Conservation (phyloP, 495 filamentous ascomycete genomes). For the Aspergillus avenaceus region DNA sequence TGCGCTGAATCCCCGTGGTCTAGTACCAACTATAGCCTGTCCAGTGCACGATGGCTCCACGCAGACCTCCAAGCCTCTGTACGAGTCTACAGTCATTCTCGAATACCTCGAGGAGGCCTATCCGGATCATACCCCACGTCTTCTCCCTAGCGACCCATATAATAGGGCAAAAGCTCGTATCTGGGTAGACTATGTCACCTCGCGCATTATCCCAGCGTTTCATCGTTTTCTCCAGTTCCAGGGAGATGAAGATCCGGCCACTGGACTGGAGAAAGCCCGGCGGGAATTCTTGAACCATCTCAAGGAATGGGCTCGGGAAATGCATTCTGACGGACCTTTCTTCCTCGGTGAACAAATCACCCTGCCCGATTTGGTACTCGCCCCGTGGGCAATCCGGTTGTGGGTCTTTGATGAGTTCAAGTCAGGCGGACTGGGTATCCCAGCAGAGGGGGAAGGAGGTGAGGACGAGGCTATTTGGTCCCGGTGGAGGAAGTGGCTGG, state of each 20-base stretch:
- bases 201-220: conserved; percentile 59
- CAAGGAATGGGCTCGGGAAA: conserved; percentile 54
- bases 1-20: conserved; percentile 61
- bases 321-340: conserved; percentile 56
- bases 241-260: conserved; percentile 13
- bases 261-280: conserved; percentile 38
- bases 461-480: conserved; percentile 52
- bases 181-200: conserved; percentile 65
- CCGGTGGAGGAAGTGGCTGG: conserved; percentile 58
- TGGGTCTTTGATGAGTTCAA: conserved; percentile 73
- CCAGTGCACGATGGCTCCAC: conserved; percentile 12
- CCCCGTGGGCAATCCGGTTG: conserved; percentile 63
- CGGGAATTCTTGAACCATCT: conserved; percentile 47
- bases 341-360: conserved; percentile 55
- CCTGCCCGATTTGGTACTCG: conserved; percentile 60
- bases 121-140: conserved; percentile 32
- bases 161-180: conserved; percentile 55
- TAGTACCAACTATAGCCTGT: conserved; percentile 60
- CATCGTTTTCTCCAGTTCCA: conserved; percentile 64
- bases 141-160: conserved; percentile 56
- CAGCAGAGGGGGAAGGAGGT: conserved; percentile 42
- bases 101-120: conserved; percentile 70
- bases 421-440: conserved; percentile 53
- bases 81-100: conserved; percentile 62
- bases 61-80: conserved; percentile 51